phyloP scores from a whole-genome alignment of 805 yeast genomes.

The Sugiyamaella lignohabitans region DNA sequence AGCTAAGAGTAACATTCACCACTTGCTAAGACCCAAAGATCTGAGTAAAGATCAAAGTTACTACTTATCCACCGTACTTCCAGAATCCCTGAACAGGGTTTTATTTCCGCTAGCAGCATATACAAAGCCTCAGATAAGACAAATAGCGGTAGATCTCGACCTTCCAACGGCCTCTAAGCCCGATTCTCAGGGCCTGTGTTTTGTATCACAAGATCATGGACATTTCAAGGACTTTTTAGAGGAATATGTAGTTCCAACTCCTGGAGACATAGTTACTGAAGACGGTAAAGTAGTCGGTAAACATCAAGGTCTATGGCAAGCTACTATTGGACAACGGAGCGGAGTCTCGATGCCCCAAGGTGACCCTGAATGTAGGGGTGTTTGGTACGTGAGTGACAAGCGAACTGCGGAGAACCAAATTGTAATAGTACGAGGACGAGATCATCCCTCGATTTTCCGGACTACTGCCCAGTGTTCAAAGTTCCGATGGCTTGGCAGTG shows the following conservation, averaged over 20 bases:
- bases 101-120: conserved; percentile 78
- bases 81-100: conserved; percentile 41
- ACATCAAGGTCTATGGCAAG: conserved; percentile 88
- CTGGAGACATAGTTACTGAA: conserved; percentile 74
- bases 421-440: conserved; percentile 67
- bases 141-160: conserved; percentile 48
- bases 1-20: conserved; percentile 30
- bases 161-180: conserved; percentile 70
- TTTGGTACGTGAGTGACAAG: conserved; percentile 84
- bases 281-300: conserved; percentile 71
- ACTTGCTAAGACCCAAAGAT: conserved; percentile 53
- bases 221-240: conserved; percentile 65
- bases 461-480: conserved; percentile 38
- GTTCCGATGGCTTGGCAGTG: conserved; percentile 45
- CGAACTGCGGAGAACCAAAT: conserved; percentile 57
- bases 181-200: conserved; percentile 93
- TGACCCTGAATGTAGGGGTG: conserved; percentile 62
- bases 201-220: conserved; percentile 61
- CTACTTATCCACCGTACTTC: conserved; percentile 64
- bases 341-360: conserved; percentile 87
- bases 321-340: conserved; percentile 87
- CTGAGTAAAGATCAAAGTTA: conserved; percentile 81
- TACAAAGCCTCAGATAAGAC: conserved; percentile 67
- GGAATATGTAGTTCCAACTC: conserved; percentile 64
- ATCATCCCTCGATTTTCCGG: conserved; percentile 50